Evolutionary conservation across 2,329 filamentous ascomycete species (phyloP).

Genomic region (Emergomyces africanus): DNA sequence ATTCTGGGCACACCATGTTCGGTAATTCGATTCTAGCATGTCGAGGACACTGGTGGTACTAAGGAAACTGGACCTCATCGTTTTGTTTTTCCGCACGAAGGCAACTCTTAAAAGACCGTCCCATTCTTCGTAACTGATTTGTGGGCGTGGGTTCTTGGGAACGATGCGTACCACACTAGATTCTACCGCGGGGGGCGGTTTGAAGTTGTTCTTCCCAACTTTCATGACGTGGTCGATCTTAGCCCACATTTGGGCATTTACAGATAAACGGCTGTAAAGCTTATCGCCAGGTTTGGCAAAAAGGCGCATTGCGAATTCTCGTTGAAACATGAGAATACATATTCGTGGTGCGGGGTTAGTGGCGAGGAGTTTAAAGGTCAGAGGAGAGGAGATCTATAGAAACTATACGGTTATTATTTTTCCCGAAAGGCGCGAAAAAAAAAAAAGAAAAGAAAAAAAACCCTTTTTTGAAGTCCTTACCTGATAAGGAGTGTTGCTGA

Average conservation of each 20-base stretch:
- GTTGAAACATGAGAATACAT: slow-evolving; percentile 91
- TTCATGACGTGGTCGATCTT: slow-evolving; percentile 67
- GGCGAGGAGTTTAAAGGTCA: slow-evolving; percentile 81
- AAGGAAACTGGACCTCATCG: slow-evolving; percentile 66
- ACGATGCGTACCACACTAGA: slow-evolving; percentile 81
- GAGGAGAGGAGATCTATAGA: slow-evolving; percentile 65
- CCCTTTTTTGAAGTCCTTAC: no score
- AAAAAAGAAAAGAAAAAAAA: background rate
- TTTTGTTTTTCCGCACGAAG: slow-evolving; percentile 86
- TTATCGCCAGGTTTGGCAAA: slow-evolving; percentile 80
- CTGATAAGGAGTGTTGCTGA: slow-evolving; percentile 63
- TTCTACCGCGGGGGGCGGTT: slow-evolving; percentile 85
- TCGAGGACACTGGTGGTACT: slow-evolving; percentile 67
- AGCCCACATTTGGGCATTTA: slow-evolving; percentile 90
- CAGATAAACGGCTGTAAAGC: slow-evolving; percentile 78
- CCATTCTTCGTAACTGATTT: slow-evolving; percentile 90
- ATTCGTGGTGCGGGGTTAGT: slow-evolving; percentile 68
- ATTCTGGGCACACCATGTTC: slow-evolving; percentile 80
- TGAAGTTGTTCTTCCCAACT: slow-evolving; percentile 93
- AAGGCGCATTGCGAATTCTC: slow-evolving; percentile 82
- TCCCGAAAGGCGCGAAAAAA: background rate
- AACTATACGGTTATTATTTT: slow-evolving; percentile 2
- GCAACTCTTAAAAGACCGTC: slow-evolving; percentile 74
- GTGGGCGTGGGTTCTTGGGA: slow-evolving; percentile 71
- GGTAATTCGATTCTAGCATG: slow-evolving; percentile 78